Evolutionary conservation across 2,329 filamentous ascomycete genomes (phyloP).

Genomic region (Cladosporium sphaerospermum): DNA sequence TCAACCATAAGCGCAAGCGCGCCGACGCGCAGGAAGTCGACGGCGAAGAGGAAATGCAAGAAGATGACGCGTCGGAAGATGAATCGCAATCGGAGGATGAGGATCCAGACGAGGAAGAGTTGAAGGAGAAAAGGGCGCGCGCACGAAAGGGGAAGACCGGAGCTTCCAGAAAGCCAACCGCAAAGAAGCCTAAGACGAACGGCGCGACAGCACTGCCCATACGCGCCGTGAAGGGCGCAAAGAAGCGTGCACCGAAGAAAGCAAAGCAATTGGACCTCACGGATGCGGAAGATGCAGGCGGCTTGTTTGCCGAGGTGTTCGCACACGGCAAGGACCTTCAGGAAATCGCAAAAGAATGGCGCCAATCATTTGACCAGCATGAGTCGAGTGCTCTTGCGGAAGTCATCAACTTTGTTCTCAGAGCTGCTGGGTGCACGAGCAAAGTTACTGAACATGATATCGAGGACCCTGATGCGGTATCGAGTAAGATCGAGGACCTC

Average conservation of each 20-base stretch:
- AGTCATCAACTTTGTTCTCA: constrained; percentile 56
- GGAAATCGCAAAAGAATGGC: constrained; percentile 53
- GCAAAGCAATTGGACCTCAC: constrained; percentile 47
- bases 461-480: constrained; percentile 79
- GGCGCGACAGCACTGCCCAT: constrained; percentile 50
- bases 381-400: constrained; percentile 51
- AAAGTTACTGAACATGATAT: constrained; percentile 78
- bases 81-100: constrained; percentile 27
- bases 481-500: constrained; percentile 72
- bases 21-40: constrained; percentile 29
- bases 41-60: constrained; percentile 29
- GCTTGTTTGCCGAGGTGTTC: constrained; percentile 58
- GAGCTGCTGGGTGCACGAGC: constrained; percentile 71
- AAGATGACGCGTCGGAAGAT: constrained; percentile 32
- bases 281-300: constrained; percentile 47
- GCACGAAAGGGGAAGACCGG: constrained; percentile 26
- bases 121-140: constrained; percentile 23
- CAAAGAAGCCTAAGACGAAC: constrained; percentile 53
- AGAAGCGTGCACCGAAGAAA: constrained; percentile 43
- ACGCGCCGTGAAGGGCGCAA: constrained; percentile 37
- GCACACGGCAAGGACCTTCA: constrained; percentile 49
- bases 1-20: constrained; percentile 44
- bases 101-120: constrained; percentile 31
- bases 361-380: constrained; percentile 50
- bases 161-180: constrained; percentile 32